These are phyloP conservation scores for Neopestalotiopsis rosae DNA, from an alignment of 2,329 filamentous ascomycete species.

Conservation along the genomic window DNA sequence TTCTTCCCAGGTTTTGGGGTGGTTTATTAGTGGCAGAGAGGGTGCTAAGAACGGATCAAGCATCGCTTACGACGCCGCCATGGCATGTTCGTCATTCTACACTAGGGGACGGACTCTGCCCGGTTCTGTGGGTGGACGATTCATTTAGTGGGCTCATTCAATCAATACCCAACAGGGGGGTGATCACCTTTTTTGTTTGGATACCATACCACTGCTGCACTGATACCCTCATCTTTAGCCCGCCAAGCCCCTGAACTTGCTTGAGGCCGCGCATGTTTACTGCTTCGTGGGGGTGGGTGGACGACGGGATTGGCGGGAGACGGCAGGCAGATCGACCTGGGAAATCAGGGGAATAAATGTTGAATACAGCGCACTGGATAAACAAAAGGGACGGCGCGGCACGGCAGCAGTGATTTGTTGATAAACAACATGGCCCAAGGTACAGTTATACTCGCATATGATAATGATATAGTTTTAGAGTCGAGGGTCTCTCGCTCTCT, in stretches of 20 bases:
- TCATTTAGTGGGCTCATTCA: constrained; percentile 9
- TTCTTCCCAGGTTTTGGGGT: not conserved
- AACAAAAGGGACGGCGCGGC: not conserved
- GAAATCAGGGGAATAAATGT: not conserved
- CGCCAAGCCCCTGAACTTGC: not conserved
- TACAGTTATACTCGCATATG: too few species aligned
- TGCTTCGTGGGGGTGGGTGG: not conserved
- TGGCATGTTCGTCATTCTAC: not conserved
- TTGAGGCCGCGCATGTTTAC: not conserved
- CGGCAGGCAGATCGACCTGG: not conserved
- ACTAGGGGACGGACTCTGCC: not conserved
- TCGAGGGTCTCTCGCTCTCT: not conserved
- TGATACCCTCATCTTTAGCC: not conserved
- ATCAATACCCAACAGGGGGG: not conserved
- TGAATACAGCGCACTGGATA: too few species aligned
- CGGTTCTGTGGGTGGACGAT: not conserved
- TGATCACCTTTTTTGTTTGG: not conserved
- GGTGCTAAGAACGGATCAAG: constrained; percentile 1
- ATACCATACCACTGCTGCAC: not conserved
- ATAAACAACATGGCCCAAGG: too few species aligned
- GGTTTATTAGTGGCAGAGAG: not conserved
- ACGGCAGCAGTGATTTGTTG: not conserved
- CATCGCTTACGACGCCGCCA: not conserved
- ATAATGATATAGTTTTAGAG: too few species aligned
- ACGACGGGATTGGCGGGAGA: not conserved